Evolutionary conservation across 2,329 filamentous ascomycete species (phyloP), one percentile per base, ranked within the genome.

Genomic region (Penicillium griseofulvum): DNA sequence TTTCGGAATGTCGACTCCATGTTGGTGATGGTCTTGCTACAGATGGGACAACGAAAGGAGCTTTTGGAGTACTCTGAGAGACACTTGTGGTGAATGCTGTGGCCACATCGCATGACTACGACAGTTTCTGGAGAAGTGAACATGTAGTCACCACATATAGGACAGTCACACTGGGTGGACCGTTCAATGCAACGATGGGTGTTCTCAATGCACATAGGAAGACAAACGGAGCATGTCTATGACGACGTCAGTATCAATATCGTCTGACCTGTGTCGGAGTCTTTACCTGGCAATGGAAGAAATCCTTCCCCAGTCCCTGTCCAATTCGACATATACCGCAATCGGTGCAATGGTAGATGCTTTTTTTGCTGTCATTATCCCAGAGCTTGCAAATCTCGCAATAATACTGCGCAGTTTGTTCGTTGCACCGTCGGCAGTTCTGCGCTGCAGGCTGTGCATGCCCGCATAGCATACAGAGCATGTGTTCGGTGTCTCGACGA

Each of bases 1-100:
- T 94, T 94, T 46, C 91, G 87, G 77, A 97, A 99, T 65, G 95
- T 89, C 36, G 90, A 84, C 69, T 97, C 93, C 93, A 99, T 99
- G 69, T 97, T 97, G 62, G 91, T 85, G n/a, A 96, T 88, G 61
- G 90, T 96, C 74, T 94, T 96, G 76, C 88, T 96, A 81, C 94
- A 99, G 46, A 97, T 91, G 0, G 93, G 94, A 67, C 94, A 99
- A 68, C 93, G 95, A 78, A 97, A 99, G 6, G 92, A 95, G 4
- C 86, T 87, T 65, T 87, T 87, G 80, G 95, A 92, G 70, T 96
- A 89, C 65, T 94, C 85, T 43, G 90, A 85, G 68, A 96, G 94
- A 75, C 94, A 99, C 55, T 84, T 85, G 66, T 89, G 87, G 74
- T 99, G 94, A 70, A 99, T 95, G 68, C 93, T 95, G 71, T 99